Percentiles rank a stretch among this genome's conserved stretches.
These are phyloP conservation scores for Aspergillus transmontanensis DNA, from an alignment of 2,329 filamentous ascomycete genomes.

Conservation along the genomic window DNA sequence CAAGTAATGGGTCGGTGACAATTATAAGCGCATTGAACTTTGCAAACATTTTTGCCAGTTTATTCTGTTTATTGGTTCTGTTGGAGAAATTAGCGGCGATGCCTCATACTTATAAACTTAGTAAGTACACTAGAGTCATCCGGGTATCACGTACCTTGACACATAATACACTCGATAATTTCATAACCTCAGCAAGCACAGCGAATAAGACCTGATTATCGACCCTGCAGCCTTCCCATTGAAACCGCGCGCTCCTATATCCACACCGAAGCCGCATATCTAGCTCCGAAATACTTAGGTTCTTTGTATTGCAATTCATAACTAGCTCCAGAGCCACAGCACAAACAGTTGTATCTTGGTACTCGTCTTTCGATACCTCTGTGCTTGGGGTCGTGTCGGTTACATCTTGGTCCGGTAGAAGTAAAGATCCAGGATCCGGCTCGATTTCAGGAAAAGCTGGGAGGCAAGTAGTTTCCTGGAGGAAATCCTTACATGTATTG, in stretches of 20 bases:
- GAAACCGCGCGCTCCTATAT: slow-evolving; percentile 6
- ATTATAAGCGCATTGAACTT: no score
- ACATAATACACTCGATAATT: background rate
- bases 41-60: no score
- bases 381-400: background rate
- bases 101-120: no score
- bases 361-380: background rate
- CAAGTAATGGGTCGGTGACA: no score
- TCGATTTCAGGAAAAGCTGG: background rate
- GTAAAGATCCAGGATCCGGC: background rate
- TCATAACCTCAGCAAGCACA: slow-evolving; percentile 1
- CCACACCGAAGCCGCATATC: slow-evolving; percentile 6
- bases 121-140: no score
- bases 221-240: slow-evolving; percentile 11
- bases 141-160: no score
- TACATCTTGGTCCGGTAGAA: background rate
- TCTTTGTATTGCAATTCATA: slow-evolving; percentile 2
- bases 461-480: background rate
- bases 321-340: slow-evolving; percentile 3
- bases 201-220: background rate
- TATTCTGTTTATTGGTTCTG: no score
- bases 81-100: no score
- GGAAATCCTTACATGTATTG: background rate
- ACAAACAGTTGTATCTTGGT: slow-evolving; percentile 6
- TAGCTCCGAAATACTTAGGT: slow-evolving; percentile 4